Conservation (phyloP, 2,329 filamentous ascomycete genomes). For the Colletotrichum magnum region DNA sequence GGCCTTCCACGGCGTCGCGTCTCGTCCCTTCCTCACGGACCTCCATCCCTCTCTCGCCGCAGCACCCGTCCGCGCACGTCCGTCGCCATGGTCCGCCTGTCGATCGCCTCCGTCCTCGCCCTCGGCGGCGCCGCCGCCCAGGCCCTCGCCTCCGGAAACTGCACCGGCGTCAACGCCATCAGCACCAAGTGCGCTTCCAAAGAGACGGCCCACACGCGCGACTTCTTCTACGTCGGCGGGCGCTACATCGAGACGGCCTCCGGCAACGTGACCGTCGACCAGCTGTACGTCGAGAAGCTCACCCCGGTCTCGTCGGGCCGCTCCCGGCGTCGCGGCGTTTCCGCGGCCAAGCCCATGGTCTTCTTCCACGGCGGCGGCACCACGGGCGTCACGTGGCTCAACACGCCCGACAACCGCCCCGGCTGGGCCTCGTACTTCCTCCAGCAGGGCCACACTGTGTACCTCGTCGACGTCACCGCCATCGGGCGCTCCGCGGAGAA, state of each 20-base stretch:
- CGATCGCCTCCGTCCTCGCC: constrained; percentile 12
- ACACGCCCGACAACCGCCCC: constrained; percentile 61
- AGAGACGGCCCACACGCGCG: constrained; percentile 44
- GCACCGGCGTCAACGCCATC: constrained; percentile 35
- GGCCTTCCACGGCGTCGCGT: not conserved
- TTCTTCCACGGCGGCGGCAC: constrained; percentile 39
- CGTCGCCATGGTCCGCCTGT: constrained; percentile 23
- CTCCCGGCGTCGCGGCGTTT: constrained; percentile 1
- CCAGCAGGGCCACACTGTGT: constrained; percentile 57
- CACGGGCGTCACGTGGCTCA: constrained; percentile 49
- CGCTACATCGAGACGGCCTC: constrained; percentile 48
- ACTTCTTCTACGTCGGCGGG: constrained; percentile 55
- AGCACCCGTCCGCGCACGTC: not conserved
- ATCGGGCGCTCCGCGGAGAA: constrained; percentile 54
- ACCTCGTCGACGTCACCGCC: constrained; percentile 58
- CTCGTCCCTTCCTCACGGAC: not conserved
- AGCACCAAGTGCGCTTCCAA: constrained; percentile 36
- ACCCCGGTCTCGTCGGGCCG: constrained; percentile 44
- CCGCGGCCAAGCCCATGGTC: constrained; percentile 24
- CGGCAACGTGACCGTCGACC: constrained; percentile 53
- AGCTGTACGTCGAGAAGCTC: constrained; percentile 69
- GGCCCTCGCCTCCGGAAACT: constrained; percentile 14
- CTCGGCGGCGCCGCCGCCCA: not conserved
- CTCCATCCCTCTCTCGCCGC: not conserved
- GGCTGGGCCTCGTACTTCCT: constrained; percentile 64